These are phyloP conservation scores for Leccinum subgranulosum DNA, from an alignment of 768 basidiomycete genomes.

Conservation along the genomic window DNA sequence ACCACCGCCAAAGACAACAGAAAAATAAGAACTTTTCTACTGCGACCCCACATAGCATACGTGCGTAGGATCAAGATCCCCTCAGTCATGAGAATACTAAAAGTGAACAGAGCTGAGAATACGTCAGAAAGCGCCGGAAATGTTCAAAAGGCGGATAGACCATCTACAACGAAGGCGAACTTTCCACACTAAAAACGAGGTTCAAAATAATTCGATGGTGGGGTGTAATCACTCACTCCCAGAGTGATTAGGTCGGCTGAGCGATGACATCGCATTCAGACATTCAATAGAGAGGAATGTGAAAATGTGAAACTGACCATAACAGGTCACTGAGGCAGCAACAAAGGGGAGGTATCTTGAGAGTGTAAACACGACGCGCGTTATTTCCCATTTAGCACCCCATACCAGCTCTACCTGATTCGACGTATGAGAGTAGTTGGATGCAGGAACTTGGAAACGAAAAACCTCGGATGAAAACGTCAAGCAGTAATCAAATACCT, in stretches of 20 bases:
- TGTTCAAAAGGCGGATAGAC: neutral
- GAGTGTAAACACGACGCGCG: constrained; percentile 24
- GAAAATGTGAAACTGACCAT: constrained; percentile 9
- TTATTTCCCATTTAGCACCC: constrained; percentile 19
- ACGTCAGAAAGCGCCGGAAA: neutral
- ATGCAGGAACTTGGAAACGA: neutral
- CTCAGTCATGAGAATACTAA: constrained; percentile 13
- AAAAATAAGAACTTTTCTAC: constrained; percentile 10
- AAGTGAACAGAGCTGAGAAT: constrained; percentile 12
- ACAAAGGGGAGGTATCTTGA: constrained; percentile 28
- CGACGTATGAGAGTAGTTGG: neutral
- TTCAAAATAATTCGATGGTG: neutral
- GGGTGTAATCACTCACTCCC: constrained; percentile 3
- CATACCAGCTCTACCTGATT: constrained; percentile 19
- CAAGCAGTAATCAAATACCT: constrained; percentile 23
- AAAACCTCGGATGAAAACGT: constrained; percentile 22
- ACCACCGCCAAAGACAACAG: constrained; percentile 19
- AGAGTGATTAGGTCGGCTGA: constrained; percentile 8
- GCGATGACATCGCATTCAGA: neutral
- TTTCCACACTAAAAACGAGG: constrained; percentile 16
- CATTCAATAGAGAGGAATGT: neutral
- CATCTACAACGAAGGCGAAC: constrained; percentile 16
- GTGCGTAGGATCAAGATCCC: constrained; percentile 16
- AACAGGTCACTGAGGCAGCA: constrained; percentile 16
- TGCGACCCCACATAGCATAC: constrained; percentile 26